Evolutionary conservation across 305 asterid species (phyloP), one percentile per base, ranked within the genome.

Genomic region (Coffea humblotiana): DNA sequence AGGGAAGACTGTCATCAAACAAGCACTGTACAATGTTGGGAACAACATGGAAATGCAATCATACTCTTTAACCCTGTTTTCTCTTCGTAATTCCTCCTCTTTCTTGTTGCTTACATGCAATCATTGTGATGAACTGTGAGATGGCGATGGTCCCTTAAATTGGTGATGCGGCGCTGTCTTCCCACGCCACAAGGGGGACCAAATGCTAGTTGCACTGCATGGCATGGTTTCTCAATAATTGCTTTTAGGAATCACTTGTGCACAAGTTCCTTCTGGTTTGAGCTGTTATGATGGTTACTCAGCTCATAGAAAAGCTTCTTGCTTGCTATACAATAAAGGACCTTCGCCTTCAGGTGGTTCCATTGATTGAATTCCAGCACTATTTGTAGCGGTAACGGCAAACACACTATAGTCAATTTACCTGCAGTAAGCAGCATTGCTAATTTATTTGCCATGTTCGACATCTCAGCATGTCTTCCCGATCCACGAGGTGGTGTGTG

Each of bases 141-240:
- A 71, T 71, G 29, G 61, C 2, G 75, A 71, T 72, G 40, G 76
- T 14, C 61, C 61, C 13, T 72, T 72, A 32, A 29, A 66, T 66
- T 65, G 37, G 75, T 47, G 43, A 9, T 52, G 75, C 45, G 6
- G 11, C 4, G 60, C 25, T 72, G 76, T 48, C 61, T 72, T 71
- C 10, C 76, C 32, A 12, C 3, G 10, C 76, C 32, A 12, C 3
- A 1, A 49, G 32, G 76, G 76, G 76, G 76, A 72, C 61, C 76
- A 72, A n/a, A 8, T 25, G 48, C 61, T 48, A 5, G 61, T 29
- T n/a, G 43, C 60, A 2, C 48, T n/a, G 43, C 60, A 13, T 72
- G 4, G 61, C 54, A 15, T 72, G 8, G 25, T 48, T 72, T 25
- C n/a, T 25, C 25, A 13, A 25, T n/a, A 13, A 25, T n/a, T 48